Conservation (phyloP, 768 basidiomycete genomes). For the Neoboletus subvelutipes region DNA sequence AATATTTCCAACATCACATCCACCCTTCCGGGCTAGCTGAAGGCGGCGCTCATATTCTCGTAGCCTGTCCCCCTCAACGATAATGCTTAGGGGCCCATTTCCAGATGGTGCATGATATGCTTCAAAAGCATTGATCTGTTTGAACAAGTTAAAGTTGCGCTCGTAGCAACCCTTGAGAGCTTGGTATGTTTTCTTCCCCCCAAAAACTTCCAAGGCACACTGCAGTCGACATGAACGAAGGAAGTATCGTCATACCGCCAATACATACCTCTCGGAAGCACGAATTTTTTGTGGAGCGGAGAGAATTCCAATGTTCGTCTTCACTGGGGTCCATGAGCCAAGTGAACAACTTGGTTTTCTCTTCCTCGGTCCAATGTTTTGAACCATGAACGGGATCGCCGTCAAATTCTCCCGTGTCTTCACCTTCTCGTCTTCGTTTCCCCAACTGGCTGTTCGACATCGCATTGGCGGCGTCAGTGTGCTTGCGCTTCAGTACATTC, state of each 20-base stretch:
- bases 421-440: constrained; percentile 33
- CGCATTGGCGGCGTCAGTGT: constrained; percentile 34
- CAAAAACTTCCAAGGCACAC: constrained; percentile 73
- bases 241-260: background rate
- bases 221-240: constrained; percentile 28
- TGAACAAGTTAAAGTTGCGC: constrained; percentile 82
- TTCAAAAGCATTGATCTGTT: constrained; percentile 77
- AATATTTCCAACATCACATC: constrained; percentile 71
- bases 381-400: constrained; percentile 54
- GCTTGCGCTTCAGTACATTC: constrained; percentile 45
- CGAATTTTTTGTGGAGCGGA: constrained; percentile 79
- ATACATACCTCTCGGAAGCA: constrained; percentile 69
- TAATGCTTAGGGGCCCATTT: constrained; percentile 38
- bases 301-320: constrained; percentile 77
- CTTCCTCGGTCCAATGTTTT: constrained; percentile 85
- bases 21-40: constrained; percentile 60
- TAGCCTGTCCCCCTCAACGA: constrained; percentile 62
- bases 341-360: constrained; percentile 72
- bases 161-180: constrained; percentile 85
- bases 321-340: constrained; percentile 74
- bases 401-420: constrained; percentile 32
- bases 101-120: constrained; percentile 39
- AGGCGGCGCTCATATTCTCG: constrained; percentile 73
- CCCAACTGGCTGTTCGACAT: constrained; percentile 25
- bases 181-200: constrained; percentile 77